Evolutionary conservation across 208 protist genomes (phyloP), one percentile per base, ranked within the genome.

Genomic region (Leishmania aethiopica): DNA sequence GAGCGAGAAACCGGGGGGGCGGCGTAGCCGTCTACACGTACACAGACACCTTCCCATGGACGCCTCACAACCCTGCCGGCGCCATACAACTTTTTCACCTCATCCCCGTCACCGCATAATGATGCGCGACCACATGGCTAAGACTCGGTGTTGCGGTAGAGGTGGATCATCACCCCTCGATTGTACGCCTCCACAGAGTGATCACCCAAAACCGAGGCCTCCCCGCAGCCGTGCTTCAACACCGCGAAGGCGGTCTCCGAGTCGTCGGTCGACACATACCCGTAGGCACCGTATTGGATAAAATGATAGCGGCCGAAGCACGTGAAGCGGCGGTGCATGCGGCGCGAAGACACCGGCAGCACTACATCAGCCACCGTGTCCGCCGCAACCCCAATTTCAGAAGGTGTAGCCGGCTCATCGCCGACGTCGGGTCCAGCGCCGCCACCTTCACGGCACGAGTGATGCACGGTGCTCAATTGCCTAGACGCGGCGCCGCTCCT

Each of bases 281-380:
- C 86, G 49, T 78, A 79, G 10, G 75, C 25, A 55, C 88, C 84
- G 78, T 87, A 91, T 51, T 86, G 79, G 40, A 96, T 59, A 75
- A 96, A 94, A 75, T 96, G 91, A 73, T 91, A 96, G n/a, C 87
- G 85, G 10, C 93, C 93, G 53, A 96, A 93, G 71, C 90, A 92
- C 35, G 90, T 85, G 71, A 91, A 94, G 73, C 88, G 86, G 53
- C 93, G 90, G 71, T 95, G 89, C 75, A 88, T 37, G 71, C 89
- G 83, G 22, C 80, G 79, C 28, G 45, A 62, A 3, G 15, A 37
- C 42, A n/a, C 19, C 2, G 82, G 82, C 22, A 85, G 60, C 8
- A 81, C 51, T 4, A 83, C 70, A 66, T 84, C 78, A 22, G 57
- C 75, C 47, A 11, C 62, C 25, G 78, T 77, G 64, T 81, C 79